Evolutionary conservation across 768 basidiomycete genomes (phyloP), one percentile per base, ranked within the genome.

Genomic region (Mrakia gelida): DNA sequence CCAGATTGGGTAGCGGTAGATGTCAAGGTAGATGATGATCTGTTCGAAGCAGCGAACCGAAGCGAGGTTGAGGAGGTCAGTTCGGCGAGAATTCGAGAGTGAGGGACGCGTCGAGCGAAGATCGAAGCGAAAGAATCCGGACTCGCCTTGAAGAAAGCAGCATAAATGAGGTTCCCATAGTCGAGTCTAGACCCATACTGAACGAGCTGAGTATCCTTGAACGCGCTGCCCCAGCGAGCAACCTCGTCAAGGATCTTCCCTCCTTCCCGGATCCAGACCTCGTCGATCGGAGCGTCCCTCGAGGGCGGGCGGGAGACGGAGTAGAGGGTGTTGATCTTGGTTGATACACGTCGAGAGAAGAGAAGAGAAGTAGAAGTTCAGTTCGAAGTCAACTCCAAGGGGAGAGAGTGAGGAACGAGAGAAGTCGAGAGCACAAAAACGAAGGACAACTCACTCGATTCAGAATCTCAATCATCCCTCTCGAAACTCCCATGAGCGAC

Each of bases 21-120:
- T 38, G 32, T 67, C 65, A 34, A 67, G 65, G 18, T 34, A 67
- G 65, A 67, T 67, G 28, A 67, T 28, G 65, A 67, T 67, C 65
- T 67, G 38, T 1, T 16, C n/a, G 38, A 16, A n/a, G n/a, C n/a
- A n/a, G n/a, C n/a, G n/a, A n/a, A n/a, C n/a, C n/a, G n/a, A n/a
- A n/a, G n/a, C n/a, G n/a, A n/a, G n/a, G n/a, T n/a, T n/a, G n/a
- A n/a, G n/a, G n/a, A n/a, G n/a, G 38, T 38, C 38, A 38, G 38
- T 38, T 38, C 38, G 38, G 8, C 38, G 38, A 52, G 49, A 45
- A 13, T 1, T 3, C 4, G 45, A 45, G 45, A 45, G 65, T 11
- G 30, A 7, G 34, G 11, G 65, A 34, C 65, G 38, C 6, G 16
- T 15, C 65, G 38, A n/a, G 59, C 63, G 21, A 5, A 3, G 59